Base-by-base conservation (phyloP, 805 yeast species). In the Yarrowia keelungensis region DNA sequence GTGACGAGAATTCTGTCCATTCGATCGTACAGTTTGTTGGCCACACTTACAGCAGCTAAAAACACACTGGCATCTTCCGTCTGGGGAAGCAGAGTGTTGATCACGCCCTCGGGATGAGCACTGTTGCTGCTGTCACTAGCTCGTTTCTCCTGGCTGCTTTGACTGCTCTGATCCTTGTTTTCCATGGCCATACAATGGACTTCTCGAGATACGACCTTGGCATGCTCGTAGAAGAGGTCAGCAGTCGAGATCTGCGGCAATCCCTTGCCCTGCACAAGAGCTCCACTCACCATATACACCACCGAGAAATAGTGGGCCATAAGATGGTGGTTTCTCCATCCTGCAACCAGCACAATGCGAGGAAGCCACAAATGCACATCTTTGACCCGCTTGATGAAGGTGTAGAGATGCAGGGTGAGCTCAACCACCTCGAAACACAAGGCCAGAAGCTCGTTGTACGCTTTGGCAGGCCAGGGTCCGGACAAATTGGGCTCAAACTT, bases 381-480 rank as follows among this genome's bases (percentile, higher is more conserved):
- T 8, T 71, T 69, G 3, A 77, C 50, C 49, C 72, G 73, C 53
- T 77, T 75, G 26, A 78, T 54, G 47, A 75, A 67, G 9, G 71
- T 54, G 62, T 75, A 76, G 11, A 73, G 47, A 50, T 75, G 68
- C 45, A 75, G 71, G 32, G 71, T 71, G 42, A 78, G 56, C 62
- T 73, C 71, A 2, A 74, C 54, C 9, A 76, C 16, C 45, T 56
- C 62, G 39, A 56, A 56, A 10, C 47, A 41, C n/a, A 56, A 47
- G 15, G 36, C 22, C 39, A 56, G 76, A 76, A 9, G 67, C 67
- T 26, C 71, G 69, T 69, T 69, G 69, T 78, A 78, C 15, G 76
- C 72, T 12, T 75, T 71, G 10, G 70, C 69, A 3, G 81, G 81
- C 74, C 78, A 78, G 8, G 69, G 64, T 2, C 81, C 81, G 0